phyloP scores from a whole-genome alignment of 1,284 basidiomycete genomes.

The Trametes hirsuta region DNA sequence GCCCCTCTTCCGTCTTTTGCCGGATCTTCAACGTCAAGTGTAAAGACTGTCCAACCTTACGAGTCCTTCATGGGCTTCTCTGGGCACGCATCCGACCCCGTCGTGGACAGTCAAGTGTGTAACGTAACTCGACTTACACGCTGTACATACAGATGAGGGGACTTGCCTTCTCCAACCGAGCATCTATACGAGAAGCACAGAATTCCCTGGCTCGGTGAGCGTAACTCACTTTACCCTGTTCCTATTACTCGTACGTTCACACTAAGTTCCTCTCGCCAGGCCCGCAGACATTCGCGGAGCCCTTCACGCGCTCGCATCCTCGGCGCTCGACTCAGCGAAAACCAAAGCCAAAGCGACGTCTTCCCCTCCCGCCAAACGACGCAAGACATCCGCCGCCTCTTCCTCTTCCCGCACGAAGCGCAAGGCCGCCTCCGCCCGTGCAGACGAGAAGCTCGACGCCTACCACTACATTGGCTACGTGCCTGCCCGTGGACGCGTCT shows the following conservation, averaged over 20 bases:
- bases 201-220: constrained; percentile 60
- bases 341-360: constrained; percentile 31
- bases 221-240: not conserved
- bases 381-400: constrained; percentile 34
- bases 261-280: constrained; percentile 33
- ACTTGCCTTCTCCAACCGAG: constrained; percentile 57
- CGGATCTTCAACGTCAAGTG: no score
- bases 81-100: no score
- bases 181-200: constrained; percentile 53
- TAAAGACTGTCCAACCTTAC: no score
- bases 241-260: not conserved
- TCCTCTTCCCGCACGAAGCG: constrained; percentile 29
- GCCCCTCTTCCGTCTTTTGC: no score
- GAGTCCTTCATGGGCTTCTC: no score
- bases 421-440: constrained; percentile 20
- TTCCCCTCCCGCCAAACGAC: constrained; percentile 43
- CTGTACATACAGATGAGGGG: constrained; percentile 55
- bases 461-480: constrained; percentile 71
- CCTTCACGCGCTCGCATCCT: constrained; percentile 45
- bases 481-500: constrained; percentile 61
- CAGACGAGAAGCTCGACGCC: constrained; percentile 44
- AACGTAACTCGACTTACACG: not conserved
- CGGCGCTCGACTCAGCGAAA: constrained; percentile 45
- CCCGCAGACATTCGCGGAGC: constrained; percentile 62
- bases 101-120: no score